Evolutionary conservation across 192 early-diverging fungal genomes (phyloP).

Genomic region (Coemansia pectinata): DNA sequence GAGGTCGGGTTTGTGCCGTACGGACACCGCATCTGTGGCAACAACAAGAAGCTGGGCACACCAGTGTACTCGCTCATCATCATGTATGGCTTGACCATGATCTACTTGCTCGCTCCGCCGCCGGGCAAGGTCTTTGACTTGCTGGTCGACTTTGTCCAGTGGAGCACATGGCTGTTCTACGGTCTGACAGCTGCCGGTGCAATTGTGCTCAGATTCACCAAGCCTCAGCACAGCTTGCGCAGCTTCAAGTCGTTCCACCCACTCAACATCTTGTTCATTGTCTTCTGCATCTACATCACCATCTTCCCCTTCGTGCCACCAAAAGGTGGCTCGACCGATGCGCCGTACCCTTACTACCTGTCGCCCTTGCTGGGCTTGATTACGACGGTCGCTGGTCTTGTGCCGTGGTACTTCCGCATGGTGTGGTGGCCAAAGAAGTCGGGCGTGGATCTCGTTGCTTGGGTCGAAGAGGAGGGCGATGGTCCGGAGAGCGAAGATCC

Average conservation of each 20-base stretch:
- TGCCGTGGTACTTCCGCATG: slow-evolving; percentile 56
- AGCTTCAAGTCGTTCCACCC: slow-evolving; percentile 55
- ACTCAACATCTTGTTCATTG: slow-evolving; percentile 56
- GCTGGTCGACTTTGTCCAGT: slow-evolving; percentile 60
- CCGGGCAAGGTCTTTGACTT: slow-evolving; percentile 65
- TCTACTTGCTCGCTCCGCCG: slow-evolving; percentile 60
- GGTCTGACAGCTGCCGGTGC: slow-evolving; percentile 58
- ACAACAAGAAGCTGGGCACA: slow-evolving; percentile 50
- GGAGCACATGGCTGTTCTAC: slow-evolving; percentile 66
- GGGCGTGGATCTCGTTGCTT: slow-evolving; percentile 24
- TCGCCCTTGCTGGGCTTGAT: slow-evolving; percentile 53
- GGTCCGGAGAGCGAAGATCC: background rate
- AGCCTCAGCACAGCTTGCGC: slow-evolving; percentile 48
- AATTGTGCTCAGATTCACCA: slow-evolving; percentile 49
- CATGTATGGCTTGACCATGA: slow-evolving; percentile 51
- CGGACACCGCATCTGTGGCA: slow-evolving; percentile 40
- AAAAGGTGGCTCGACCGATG: background rate
- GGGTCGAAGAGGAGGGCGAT: slow-evolving; percentile 29
- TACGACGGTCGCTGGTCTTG: slow-evolving; percentile 37
- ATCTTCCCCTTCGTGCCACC: slow-evolving; percentile 63
- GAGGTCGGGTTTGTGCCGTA: slow-evolving; percentile 58
- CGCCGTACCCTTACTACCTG: slow-evolving; percentile 55
- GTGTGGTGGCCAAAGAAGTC: slow-evolving; percentile 48
- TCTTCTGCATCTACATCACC: slow-evolving; percentile 55
- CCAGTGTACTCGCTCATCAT: slow-evolving; percentile 48